Conservation (phyloP, 148 eudicot genomes). For the Chenopodium suecicum region DNA sequence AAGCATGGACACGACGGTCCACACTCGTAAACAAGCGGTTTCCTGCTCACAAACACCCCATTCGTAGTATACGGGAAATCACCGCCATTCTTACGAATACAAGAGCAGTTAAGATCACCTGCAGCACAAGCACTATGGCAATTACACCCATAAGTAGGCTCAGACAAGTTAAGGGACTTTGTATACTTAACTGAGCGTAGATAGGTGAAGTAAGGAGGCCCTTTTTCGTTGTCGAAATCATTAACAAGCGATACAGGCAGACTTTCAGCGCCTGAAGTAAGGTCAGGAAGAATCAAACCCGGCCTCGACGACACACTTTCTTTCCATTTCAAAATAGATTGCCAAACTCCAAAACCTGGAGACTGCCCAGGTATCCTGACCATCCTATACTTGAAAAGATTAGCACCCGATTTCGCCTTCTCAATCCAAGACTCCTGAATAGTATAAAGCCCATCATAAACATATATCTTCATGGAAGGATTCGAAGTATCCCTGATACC, state of each 20-base stretch:
- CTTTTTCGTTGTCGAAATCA: constrained; percentile 80
- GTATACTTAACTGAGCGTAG: constrained; percentile 50
- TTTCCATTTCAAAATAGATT: constrained; percentile 83
- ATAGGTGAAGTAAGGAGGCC: constrained; percentile 84
- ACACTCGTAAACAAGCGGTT: constrained; percentile 70
- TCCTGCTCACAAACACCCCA: constrained; percentile 58
- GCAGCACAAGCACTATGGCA: constrained; percentile 72
- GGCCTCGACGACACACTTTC: constrained; percentile 52
- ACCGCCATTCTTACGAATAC: constrained; percentile 71
- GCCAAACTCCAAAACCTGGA: constrained; percentile 71
- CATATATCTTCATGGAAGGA: constrained; percentile 51
- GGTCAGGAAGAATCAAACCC: constrained; percentile 79
- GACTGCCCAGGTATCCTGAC: constrained; percentile 74
- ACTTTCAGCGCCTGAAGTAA: constrained; percentile 76
- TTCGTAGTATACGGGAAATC: constrained; percentile 51
- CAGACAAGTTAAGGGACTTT: constrained; percentile 44
- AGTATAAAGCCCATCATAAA: constrained; percentile 85
- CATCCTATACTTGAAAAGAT: constrained; percentile 80
- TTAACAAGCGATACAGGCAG: constrained; percentile 77
- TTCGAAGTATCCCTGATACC: constrained; percentile 57
- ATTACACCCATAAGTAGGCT: constrained; percentile 50
- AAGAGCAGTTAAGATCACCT: constrained; percentile 69
- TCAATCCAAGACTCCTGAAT: constrained; percentile 84
- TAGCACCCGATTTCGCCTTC: constrained; percentile 66
- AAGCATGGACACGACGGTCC: constrained; percentile 68